Base-by-base conservation (phyloP, 192 early-diverging fungal genomes). In the Dispira simplex region DNA sequence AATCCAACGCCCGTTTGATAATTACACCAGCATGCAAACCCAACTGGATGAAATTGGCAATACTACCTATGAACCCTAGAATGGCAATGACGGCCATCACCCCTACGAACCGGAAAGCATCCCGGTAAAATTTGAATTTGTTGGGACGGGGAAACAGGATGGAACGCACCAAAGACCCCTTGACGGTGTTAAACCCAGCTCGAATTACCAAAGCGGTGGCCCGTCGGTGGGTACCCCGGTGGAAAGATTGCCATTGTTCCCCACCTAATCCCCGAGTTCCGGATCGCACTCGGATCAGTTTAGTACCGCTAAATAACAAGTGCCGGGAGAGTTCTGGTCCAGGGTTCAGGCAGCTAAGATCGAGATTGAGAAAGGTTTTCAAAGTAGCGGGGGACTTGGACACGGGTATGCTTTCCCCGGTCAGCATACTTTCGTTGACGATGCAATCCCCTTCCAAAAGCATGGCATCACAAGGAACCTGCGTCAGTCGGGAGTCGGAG, bases 81-180 rank as follows among this genome's bases (percentile, higher is more conserved):
- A 77, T 68, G 16, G 95, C 89, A 68, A 99, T 87, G 2, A 81
- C 67, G 23, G 85, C 83, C 43, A 99, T 71, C 14, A 98, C 89
- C 48, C 91, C 92, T 57, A 98, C 92, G 65, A 98, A 99, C 26
- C 87, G 80, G 77, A 98, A 93, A 28, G 95, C 90, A 67, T 99
- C 97, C n/a, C 86, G 83, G 74, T 96, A 95, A 73, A 96, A 98
- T 73, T 92, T 86, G 70, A 98, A 96, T 55, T 84, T 89, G 72
- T 93, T 91, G 23, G 95, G 95, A 65, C 93, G 92, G 0, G 95
- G 97, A 69, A 94, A 97, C 45, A 98, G 77, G 73, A 99, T 98
- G 39, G 90, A 94, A 1, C 97, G 86, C 28, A 98, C 81, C 25
- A 99, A 74, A 4, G 91, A 83, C 47, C 97, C 97, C 70, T 97